A percentile compares a stretch with the other conserved stretches of the same genome.
phyloP scores from a whole-genome alignment of 345 rosid genomes.

The Citrus medica region DNA sequence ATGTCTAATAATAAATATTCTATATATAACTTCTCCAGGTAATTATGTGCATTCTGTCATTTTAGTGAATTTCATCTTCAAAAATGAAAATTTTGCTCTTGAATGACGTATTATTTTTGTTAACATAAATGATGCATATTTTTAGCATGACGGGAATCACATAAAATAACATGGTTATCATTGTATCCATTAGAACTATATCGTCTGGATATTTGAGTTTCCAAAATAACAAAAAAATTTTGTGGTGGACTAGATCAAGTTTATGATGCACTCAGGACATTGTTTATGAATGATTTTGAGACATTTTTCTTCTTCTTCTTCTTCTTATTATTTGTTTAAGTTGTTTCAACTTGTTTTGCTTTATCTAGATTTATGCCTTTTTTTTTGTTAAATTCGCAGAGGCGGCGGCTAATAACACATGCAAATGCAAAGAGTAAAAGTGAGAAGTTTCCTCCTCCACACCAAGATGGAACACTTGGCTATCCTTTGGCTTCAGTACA shows the following conservation, averaged over 20 bases:
- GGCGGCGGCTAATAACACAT: slow-evolving; percentile 79
- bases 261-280: background rate
- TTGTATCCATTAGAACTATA: background rate
- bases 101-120: background rate
- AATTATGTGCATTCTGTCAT: background rate
- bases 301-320: background rate
- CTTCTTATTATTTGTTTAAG: background rate
- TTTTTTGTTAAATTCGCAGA: slow-evolving; percentile 33
- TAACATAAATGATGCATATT: background rate
- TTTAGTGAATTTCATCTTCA: background rate
- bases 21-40: background rate
- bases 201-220: background rate
- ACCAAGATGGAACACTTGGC: slow-evolving; percentile 89
- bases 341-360: background rate
- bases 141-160: slow-evolving; percentile 1
- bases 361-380: background rate
- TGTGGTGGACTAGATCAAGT: background rate
- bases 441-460: slow-evolving; percentile 96
- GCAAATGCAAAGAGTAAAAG: slow-evolving; percentile 96
- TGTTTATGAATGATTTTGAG: background rate
- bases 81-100: background rate
- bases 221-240: background rate
- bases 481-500: slow-evolving; percentile 77
- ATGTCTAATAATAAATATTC: background rate
- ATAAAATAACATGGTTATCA: background rate